Evolutionary conservation across 148 eudicot genomes (phyloP).

Genomic region (Polygonum maritimum): DNA sequence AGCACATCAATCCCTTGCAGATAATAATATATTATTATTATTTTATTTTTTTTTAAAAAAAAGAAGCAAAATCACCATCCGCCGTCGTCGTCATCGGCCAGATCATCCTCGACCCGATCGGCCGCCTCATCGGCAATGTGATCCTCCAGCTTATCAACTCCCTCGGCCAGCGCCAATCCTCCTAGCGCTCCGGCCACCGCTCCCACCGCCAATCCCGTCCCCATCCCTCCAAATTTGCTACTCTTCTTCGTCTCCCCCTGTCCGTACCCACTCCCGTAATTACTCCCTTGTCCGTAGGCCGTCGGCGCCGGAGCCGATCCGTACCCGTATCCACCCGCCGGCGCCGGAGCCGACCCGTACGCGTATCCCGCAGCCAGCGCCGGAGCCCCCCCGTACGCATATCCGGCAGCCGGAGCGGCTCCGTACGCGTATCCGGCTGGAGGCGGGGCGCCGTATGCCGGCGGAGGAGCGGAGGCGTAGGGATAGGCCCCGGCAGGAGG

Average conservation of each 20-base stretch:
- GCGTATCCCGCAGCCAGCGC: neutral
- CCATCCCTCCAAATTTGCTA: constrained; percentile 68
- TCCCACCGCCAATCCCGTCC: constrained; percentile 86
- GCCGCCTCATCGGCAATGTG: constrained; percentile 55
- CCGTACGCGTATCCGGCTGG: constrained; percentile 11
- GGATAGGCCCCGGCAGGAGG: constrained; percentile 18
- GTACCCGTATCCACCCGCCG: neutral
- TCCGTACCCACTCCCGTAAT: neutral
- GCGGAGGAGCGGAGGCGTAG: constrained; percentile 6
- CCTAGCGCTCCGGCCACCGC: constrained; percentile 75
- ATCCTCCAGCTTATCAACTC: constrained; percentile 55
- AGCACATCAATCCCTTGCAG: neutral
- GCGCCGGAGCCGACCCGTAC: constrained; percentile 12
- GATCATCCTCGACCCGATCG: constrained; percentile 63
- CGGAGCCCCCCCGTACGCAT: neutral
- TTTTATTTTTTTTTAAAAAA: neutral
- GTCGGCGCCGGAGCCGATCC: neutral
- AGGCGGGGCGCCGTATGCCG: constrained; percentile 14
- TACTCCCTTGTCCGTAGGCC: constrained; percentile 17
- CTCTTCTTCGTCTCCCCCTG: constrained; percentile 41
- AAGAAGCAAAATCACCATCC: constrained; percentile 18
- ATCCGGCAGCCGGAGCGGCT: constrained; percentile 18
- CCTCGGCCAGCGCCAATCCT: constrained; percentile 68
- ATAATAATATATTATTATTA: neutral
- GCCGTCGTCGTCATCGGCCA: constrained; percentile 31